phyloP scores from a whole-genome alignment of 306 rosid genomes.

The Dalbergia cultrata region DNA sequence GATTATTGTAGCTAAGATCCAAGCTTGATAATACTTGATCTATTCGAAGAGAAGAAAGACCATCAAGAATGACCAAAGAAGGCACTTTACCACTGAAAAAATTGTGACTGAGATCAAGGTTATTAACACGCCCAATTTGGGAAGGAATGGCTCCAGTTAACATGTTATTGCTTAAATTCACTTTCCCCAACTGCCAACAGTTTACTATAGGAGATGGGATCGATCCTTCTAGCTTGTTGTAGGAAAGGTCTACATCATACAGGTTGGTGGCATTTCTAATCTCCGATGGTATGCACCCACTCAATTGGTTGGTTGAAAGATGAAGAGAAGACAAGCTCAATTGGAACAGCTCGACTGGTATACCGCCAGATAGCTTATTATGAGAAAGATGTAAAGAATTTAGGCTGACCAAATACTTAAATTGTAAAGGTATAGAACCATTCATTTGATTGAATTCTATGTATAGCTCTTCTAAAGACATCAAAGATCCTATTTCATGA shows the following conservation, averaged over 20 bases:
- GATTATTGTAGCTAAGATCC: conserved; percentile 19
- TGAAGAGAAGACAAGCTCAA: background rate
- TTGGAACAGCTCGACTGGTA: background rate
- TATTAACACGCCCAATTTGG: background rate
- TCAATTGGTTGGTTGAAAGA: background rate
- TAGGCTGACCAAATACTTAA: too few species aligned
- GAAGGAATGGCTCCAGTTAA: background rate
- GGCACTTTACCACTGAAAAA: background rate
- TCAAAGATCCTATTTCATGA: too few species aligned
- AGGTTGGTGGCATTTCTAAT: background rate
- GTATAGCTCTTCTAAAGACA: too few species aligned
- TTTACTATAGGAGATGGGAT: background rate
- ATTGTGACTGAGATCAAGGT: background rate
- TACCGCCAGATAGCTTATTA: background rate
- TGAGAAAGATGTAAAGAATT: too few species aligned
- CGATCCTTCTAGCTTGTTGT: background rate
- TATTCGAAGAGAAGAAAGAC: background rate
- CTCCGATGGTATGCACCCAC: background rate
- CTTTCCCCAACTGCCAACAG: background rate
- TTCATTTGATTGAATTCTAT: too few species aligned
- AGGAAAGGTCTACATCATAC: background rate
- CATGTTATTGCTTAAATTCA: too few species aligned
- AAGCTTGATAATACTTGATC: background rate
- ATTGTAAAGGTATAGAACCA: too few species aligned
- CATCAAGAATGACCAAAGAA: background rate